phyloP scores from a whole-genome alignment of 768 basidiomycete species.

The Mycena vulgaris region DNA sequence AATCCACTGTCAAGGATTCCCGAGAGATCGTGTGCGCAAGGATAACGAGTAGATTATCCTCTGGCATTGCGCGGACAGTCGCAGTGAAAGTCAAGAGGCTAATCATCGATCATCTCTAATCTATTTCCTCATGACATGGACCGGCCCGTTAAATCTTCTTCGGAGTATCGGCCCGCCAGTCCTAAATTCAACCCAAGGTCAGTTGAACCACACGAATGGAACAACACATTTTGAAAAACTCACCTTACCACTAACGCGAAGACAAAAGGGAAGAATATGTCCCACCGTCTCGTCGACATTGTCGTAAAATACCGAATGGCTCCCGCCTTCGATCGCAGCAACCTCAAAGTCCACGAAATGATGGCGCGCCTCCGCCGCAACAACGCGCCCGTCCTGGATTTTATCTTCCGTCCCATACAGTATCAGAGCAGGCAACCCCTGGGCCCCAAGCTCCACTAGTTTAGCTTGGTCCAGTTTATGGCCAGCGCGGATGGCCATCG shows the following conservation, averaged over 20 bases:
- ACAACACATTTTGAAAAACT: not conserved
- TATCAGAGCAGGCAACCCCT: conserved; percentile 35
- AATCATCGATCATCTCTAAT: too few species aligned
- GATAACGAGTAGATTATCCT: not conserved
- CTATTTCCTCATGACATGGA: too few species aligned
- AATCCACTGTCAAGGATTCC: too few species aligned
- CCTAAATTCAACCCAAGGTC: not conserved
- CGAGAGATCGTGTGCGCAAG: too few species aligned
- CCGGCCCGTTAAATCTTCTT: too few species aligned
- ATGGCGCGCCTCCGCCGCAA: conserved; percentile 16
- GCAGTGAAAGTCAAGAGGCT: not conserved
- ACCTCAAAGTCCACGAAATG: conserved; percentile 34
- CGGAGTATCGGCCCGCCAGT: too few species aligned
- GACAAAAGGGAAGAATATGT: conserved; percentile 29
- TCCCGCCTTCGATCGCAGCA: conserved; percentile 27
- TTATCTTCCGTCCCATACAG: conserved; percentile 33
- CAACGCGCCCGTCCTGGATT: conserved; percentile 27
- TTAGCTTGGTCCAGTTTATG: conserved; percentile 26
- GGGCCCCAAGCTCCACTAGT: conserved; percentile 15
- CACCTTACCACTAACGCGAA: conserved; percentile 26
- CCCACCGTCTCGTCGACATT: conserved; percentile 29
- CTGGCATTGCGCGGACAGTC: not conserved
- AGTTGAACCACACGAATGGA: not conserved
- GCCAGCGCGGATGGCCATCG: not conserved
- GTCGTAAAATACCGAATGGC: conserved; percentile 36